Evolutionary conservation across 257 asterid genomes (phyloP).

Genomic region (Solanum paucissectum): DNA sequence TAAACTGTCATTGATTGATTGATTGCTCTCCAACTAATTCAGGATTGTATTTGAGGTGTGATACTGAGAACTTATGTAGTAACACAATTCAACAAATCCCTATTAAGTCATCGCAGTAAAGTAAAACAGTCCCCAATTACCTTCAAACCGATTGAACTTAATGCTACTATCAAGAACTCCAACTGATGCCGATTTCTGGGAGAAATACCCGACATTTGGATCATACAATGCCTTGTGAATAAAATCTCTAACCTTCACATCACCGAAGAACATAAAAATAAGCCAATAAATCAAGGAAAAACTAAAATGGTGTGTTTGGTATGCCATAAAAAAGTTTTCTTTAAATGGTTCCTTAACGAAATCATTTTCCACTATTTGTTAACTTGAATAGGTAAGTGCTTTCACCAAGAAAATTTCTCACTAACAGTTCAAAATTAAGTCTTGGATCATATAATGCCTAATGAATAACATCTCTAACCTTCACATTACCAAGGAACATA

Average conservation of each 20-base stretch:
- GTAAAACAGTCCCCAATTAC: constrained; percentile 14
- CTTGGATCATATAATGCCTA: constrained; percentile 67
- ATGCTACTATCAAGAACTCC: constrained; percentile 86
- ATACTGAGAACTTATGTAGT: not conserved
- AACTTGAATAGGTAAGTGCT: not conserved
- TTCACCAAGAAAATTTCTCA: not conserved
- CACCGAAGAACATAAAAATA: not conserved
- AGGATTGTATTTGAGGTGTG: not conserved
- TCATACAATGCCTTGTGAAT: constrained; percentile 76
- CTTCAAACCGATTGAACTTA: constrained; percentile 69
- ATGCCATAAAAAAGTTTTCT: not conserved
- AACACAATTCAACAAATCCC: not conserved
- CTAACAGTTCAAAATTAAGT: not conserved
- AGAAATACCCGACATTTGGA: constrained; percentile 70
- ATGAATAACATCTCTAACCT: constrained; percentile 83
- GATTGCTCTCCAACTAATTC: not conserved
- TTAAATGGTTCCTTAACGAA: not conserved
- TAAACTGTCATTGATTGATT: not conserved
- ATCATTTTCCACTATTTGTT: not conserved
- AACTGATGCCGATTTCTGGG: constrained; percentile 79
- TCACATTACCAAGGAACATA: not conserved
- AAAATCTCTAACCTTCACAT: constrained; percentile 73
- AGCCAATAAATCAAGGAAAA: not conserved
- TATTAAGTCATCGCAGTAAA: not conserved
- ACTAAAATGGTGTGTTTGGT: not conserved